Evolutionary conservation across 1,139 yeast genomes (phyloP).

Genomic region (Suhomyces bolitotheri): DNA sequence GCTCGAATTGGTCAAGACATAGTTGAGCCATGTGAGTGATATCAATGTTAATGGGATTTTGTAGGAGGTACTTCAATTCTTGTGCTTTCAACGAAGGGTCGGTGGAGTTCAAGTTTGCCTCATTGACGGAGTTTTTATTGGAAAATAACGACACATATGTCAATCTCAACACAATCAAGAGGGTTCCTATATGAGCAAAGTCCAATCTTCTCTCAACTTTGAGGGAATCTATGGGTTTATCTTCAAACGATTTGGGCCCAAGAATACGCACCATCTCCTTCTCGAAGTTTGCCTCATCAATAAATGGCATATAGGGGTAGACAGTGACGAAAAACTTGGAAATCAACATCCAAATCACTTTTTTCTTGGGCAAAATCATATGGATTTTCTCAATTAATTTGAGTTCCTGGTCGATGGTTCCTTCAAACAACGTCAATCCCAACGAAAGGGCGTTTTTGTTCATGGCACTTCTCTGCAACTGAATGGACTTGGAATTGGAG

Average conservation of each 20-base stretch:
- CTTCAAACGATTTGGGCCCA: slow-evolving; percentile 18
- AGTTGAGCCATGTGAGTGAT: slow-evolving; percentile 50
- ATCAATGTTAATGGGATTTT: slow-evolving; percentile 49
- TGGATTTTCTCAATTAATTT: slow-evolving; percentile 27
- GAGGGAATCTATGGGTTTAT: slow-evolving; percentile 18
- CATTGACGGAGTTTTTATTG: slow-evolving; percentile 33
- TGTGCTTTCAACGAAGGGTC: slow-evolving; percentile 26
- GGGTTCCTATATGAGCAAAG: slow-evolving; percentile 46
- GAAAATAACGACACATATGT: slow-evolving; percentile 38
- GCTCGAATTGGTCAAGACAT: slow-evolving; percentile 54
- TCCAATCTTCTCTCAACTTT: slow-evolving; percentile 42
- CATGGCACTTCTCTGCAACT: slow-evolving; percentile 13
- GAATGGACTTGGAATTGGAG: slow-evolving; percentile 2
- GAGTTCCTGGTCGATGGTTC: slow-evolving; percentile 32
- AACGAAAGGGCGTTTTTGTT: slow-evolving; percentile 28
- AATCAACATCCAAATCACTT: slow-evolving; percentile 33
- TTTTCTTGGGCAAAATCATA: slow-evolving; percentile 40
- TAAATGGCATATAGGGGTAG: slow-evolving; percentile 52
- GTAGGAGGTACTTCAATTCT: slow-evolving; percentile 43
- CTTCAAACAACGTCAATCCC: slow-evolving; percentile 34
- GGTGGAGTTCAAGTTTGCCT: slow-evolving; percentile 24
- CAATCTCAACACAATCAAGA: slow-evolving; percentile 44
- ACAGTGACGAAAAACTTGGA: slow-evolving; percentile 42
- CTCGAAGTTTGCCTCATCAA: slow-evolving; percentile 43
- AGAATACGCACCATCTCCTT: slow-evolving; percentile 22